phyloP scores from a whole-genome alignment of 2,329 filamentous ascomycete species.

The Diaporthe sp. region DNA sequence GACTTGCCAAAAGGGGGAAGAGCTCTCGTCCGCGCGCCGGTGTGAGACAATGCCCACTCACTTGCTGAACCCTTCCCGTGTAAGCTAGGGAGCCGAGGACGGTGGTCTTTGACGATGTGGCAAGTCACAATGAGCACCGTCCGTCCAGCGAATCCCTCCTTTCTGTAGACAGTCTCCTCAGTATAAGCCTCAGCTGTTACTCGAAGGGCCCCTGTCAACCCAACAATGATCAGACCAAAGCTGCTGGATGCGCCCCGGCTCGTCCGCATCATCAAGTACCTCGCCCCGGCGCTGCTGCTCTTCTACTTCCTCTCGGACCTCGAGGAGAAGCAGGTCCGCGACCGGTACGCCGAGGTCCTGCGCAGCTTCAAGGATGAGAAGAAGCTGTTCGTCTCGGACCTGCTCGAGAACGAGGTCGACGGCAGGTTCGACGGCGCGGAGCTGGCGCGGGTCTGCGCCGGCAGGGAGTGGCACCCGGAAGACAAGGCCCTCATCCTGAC shows the following conservation, averaged over 20 bases:
- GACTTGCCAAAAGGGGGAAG: conserved; percentile 12
- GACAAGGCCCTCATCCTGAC: conserved; percentile 55
- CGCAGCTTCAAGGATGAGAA: conserved; percentile 51
- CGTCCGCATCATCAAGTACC: conserved; percentile 47
- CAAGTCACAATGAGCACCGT: conserved; percentile 18
- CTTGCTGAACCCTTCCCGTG: conserved; percentile 20
- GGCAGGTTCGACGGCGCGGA: conserved; percentile 50
- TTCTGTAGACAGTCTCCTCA: not conserved
- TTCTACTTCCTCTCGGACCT: conserved; percentile 48
- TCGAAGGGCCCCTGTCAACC: not conserved
- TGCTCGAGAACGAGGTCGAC: conserved; percentile 52
- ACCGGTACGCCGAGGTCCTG: conserved; percentile 46
- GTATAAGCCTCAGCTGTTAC: not conserved
- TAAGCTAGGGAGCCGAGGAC: conserved; percentile 26
- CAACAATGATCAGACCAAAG: conserved; percentile 37
- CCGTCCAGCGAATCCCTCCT: not conserved
- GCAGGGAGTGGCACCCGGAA: conserved; percentile 54
- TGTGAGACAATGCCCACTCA: conserved; percentile 23
- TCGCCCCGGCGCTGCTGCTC: conserved; percentile 45
- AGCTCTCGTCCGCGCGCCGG: not conserved
- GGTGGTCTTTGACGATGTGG: conserved; percentile 26
- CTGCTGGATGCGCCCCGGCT: conserved; percentile 48
- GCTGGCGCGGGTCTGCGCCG: conserved; percentile 53
- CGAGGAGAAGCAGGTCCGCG: conserved; percentile 31
- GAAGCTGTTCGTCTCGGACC: conserved; percentile 52